Evolutionary conservation across 208 protist species (phyloP).

Genomic region (Trypanosoma congolense): DNA sequence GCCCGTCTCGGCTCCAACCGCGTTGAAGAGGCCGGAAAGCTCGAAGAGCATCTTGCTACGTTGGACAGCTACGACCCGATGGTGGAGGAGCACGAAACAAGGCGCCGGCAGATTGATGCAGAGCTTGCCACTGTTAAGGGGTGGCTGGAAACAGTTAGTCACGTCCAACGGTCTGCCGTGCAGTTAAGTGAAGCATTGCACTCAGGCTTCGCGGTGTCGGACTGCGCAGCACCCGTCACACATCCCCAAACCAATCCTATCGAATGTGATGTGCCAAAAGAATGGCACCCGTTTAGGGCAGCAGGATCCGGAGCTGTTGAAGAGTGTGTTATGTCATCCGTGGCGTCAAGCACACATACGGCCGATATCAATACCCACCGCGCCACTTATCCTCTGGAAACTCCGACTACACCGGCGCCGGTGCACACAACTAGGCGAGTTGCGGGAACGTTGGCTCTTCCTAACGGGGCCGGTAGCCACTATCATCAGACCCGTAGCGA

Average conservation of each 20-base stretch:
- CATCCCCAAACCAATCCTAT: no score
- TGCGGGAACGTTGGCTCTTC: background rate
- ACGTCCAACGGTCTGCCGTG: constrained; percentile 16
- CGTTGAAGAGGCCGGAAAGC: constrained; percentile 24
- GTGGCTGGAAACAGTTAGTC: constrained; percentile 20
- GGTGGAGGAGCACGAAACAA: constrained; percentile 19
- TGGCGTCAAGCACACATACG: background rate
- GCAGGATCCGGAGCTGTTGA: background rate
- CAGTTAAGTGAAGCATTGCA: constrained; percentile 26
- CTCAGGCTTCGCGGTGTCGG: background rate
- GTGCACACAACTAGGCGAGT: background rate
- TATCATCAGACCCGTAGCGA: no score
- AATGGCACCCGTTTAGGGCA: no score
- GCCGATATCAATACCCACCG: background rate
- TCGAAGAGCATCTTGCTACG: constrained; percentile 20
- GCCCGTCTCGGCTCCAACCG: constrained; percentile 28
- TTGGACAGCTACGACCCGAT: constrained; percentile 52
- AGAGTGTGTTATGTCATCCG: background rate
- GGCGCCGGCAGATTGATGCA: constrained; percentile 20
- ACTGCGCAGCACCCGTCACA: no score
- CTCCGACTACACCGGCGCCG: background rate
- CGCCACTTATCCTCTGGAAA: background rate
- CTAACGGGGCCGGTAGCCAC: no score
- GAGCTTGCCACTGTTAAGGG: constrained; percentile 30
- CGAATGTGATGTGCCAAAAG: no score